Evolutionary conservation across 164 flowering plant genomes (phyloP), one percentile per base, ranked within the genome.

Genomic region (Buxus sempervirens): DNA sequence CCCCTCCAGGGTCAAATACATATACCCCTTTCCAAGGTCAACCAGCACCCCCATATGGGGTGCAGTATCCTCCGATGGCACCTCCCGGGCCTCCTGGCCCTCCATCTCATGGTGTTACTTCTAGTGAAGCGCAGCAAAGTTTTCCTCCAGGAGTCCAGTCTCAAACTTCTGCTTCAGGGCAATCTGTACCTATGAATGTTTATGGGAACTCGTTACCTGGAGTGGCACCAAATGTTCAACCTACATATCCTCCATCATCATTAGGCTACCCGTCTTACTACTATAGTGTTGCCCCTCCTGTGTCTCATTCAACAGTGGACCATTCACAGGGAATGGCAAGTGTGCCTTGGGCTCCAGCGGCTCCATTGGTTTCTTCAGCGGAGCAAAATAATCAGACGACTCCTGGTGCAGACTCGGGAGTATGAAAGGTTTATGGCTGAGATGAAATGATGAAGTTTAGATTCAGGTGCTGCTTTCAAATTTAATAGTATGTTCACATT

Each of bases 341-440:
- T 76, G 80, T 68, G 9, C 97, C 98, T 24, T 94, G 97, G 98
- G 87, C 90, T 19, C 82, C 89, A 7, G 67, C 71, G 23, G 80
- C 84, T 38, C 85, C 85, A 15, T 82, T 89, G 20, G 73, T 68
- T 58, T 65, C 94, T 32, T 77, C 98, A 64, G 76, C 84, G 28
- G 93, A 83, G 38, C 38, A 32, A 7, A 32, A 32, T 32, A 3
- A 32, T 62, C 79, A 82, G 65, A 13, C 83, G 45, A 25, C 79
- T 5, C 71, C 77, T 74, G 90, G 82, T 64, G 81, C 82, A 22
- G 96, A 93, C 66, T 64, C 87, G 13, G 7, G 98, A 90, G 69
- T 90, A 94, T 76, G 97, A 90, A 84, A 90, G 90, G 81, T 88
- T 91, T 77, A 88, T 94, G 96, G 83, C 90, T 23, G 94, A 90